These are phyloP conservation scores for Schizophyllum commune DNA, from an alignment of 1,284 basidiomycete genomes.

Conservation along the genomic window DNA sequence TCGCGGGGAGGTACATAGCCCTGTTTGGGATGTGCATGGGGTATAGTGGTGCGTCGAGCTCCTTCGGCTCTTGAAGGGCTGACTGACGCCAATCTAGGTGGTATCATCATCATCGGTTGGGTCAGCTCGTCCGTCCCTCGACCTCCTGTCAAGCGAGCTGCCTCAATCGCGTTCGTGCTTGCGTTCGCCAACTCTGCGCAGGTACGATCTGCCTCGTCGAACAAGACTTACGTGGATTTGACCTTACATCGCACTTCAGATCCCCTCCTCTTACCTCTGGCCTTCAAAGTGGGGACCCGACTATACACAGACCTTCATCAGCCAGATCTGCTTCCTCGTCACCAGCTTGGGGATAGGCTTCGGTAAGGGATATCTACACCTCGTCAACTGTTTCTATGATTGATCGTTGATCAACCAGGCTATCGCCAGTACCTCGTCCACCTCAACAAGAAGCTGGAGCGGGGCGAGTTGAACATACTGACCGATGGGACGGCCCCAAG, in stretches of 20 bases:
- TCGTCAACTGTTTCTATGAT: neutral
- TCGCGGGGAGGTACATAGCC: slow-evolving; percentile 60
- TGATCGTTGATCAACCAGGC: neutral
- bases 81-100: slow-evolving; percentile 40
- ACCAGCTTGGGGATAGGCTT: slow-evolving; percentile 12
- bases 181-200: slow-evolving; percentile 67
- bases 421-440: slow-evolving; percentile 12
- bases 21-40: slow-evolving; percentile 44
- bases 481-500: slow-evolving; percentile 1
- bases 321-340: slow-evolving; percentile 12
- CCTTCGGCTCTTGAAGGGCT: neutral
- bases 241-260: too few species aligned
- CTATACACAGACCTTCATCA: slow-evolving; percentile 28
- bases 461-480: slow-evolving; percentile 9
- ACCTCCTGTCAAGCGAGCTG: slow-evolving; percentile 65
- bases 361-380: slow-evolving; percentile 3
- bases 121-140: slow-evolving; percentile 60
- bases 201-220: slow-evolving; percentile 45
- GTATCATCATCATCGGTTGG: slow-evolving; percentile 65
- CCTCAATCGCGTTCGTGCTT: slow-evolving; percentile 61
- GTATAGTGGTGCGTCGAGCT: neutral
- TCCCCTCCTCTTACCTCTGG: slow-evolving; percentile 25
- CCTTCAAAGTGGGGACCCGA: slow-evolving; percentile 15
- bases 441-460: slow-evolving; percentile 13
- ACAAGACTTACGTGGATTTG: too few species aligned